Evolutionary conservation across 2,329 filamentous ascomycete species (phyloP).

Genomic region (Pyricularia grisea): DNA sequence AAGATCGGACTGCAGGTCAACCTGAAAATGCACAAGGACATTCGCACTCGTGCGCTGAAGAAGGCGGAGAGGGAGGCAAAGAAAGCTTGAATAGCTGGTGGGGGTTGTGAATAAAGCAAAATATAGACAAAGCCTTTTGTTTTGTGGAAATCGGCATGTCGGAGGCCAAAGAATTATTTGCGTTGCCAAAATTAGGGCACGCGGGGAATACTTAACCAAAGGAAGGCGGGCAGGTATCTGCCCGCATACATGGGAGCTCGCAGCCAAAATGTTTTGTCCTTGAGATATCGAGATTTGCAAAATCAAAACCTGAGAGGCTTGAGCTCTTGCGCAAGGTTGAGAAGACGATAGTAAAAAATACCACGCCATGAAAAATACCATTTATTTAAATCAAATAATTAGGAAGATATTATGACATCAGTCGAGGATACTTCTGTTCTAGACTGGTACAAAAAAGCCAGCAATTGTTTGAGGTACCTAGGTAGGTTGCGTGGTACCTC

Average conservation of each 20-base stretch:
- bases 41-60: slow-evolving; percentile 70
- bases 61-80: slow-evolving; percentile 78
- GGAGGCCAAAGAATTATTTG: neutral
- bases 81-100: slow-evolving; percentile 32
- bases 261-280: neutral
- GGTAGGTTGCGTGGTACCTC: neutral
- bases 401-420: neutral
- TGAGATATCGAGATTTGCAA: neutral
- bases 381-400: neutral
- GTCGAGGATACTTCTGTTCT: neutral
- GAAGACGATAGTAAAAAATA: neutral
- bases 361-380: neutral
- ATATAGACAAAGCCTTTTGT: neutral
- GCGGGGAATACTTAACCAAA: neutral
- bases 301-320: neutral
- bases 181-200: neutral
- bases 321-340: neutral
- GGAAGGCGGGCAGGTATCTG: neutral
- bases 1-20: slow-evolving; percentile 38
- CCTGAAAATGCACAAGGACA: slow-evolving; percentile 68
- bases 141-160: neutral
- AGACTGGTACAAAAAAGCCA: neutral
- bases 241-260: neutral
- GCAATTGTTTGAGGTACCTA: neutral
- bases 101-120: neutral